Evolutionary conservation across 2,329 filamentous ascomycete species (phyloP).

Genomic region (Lachnellula suecica): DNA sequence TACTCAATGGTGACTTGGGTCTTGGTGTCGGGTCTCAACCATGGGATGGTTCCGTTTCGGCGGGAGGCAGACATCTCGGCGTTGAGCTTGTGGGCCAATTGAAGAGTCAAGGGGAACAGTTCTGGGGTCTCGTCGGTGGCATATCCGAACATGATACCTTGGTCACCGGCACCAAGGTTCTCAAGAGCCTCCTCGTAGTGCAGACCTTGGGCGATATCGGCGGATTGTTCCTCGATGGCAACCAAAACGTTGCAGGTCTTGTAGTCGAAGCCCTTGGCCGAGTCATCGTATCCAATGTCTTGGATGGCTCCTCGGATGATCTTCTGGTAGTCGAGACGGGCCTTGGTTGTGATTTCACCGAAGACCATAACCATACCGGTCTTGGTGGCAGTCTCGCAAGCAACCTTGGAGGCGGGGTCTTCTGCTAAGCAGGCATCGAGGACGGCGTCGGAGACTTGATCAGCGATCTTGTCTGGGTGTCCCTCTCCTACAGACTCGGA

Average conservation of each 20-base stretch:
- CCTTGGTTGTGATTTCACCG: slow-evolving; percentile 97
- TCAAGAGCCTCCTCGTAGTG: slow-evolving; percentile 97
- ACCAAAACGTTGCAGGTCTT: slow-evolving; percentile 99
- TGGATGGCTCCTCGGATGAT: slow-evolving; percentile 92
- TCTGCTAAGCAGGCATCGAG: slow-evolving; percentile 95
- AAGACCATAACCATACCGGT: slow-evolving; percentile 99
- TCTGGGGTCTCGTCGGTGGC: slow-evolving; percentile 99
- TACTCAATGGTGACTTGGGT: slow-evolving; percentile 99
- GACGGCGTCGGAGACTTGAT: slow-evolving; percentile 97
- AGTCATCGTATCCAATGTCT: slow-evolving; percentile 98
- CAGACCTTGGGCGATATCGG: slow-evolving; percentile 98
- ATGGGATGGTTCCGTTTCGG: slow-evolving; percentile 82
- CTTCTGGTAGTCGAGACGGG: slow-evolving; percentile 96
- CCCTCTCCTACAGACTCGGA: slow-evolving; percentile 89
- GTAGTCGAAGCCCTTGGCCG: slow-evolving; percentile 98
- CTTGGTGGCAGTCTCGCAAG: slow-evolving; percentile 99
- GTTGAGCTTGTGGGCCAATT: slow-evolving; percentile 97
- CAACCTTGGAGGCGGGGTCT: slow-evolving; percentile 97
- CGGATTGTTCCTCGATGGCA: slow-evolving; percentile 98
- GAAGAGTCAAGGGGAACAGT: slow-evolving; percentile 89
- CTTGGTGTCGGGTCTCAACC: slow-evolving; percentile 98
- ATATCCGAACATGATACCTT: slow-evolving; percentile 99
- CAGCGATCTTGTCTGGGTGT: slow-evolving; percentile 95
- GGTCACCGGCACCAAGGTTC: slow-evolving; percentile 97
- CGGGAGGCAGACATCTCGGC: slow-evolving; percentile 88